phyloP scores from a whole-genome alignment of 108 stramenopile species.

The Skeletonema marinoi region DNA sequence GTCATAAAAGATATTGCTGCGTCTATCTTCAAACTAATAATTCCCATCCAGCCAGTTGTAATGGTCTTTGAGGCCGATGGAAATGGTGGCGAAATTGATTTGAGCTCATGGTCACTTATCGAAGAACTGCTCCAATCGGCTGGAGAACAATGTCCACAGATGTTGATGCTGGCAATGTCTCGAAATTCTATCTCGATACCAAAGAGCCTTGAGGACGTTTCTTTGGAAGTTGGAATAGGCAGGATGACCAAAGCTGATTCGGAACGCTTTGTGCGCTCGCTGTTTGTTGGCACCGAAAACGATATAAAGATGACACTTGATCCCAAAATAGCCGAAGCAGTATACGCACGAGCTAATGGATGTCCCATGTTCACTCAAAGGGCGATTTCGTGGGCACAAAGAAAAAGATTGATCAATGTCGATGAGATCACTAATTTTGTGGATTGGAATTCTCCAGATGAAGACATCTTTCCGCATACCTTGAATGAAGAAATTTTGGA shows the following conservation, averaged over 20 bases:
- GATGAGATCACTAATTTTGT: constrained; percentile 31
- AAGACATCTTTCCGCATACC: constrained; percentile 22
- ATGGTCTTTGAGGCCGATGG: constrained; percentile 41
- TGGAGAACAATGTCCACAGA: constrained; percentile 31
- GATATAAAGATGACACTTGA: constrained; percentile 22
- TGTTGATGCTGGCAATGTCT: constrained; percentile 25
- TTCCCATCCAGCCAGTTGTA: constrained; percentile 42
- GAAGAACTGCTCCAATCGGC: constrained; percentile 33
- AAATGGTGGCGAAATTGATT: constrained; percentile 34
- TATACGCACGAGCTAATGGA: constrained; percentile 30
- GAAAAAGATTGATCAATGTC: constrained; percentile 27
- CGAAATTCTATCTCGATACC: constrained; percentile 20
- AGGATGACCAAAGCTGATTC: constrained; percentile 20
- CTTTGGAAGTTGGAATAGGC: constrained; percentile 10
- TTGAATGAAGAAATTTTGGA: constrained; percentile 33
- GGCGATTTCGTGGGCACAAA: constrained; percentile 31
- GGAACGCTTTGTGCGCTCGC: constrained; percentile 13
- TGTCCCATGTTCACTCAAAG: constrained; percentile 39
- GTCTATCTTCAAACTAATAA: constrained; percentile 35
- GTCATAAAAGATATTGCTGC: constrained; percentile 31
- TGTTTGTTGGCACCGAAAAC: constrained; percentile 16
- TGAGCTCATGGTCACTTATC: constrained; percentile 35
- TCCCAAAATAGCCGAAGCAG: constrained; percentile 10
- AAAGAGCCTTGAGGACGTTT: not conserved
- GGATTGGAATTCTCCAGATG: constrained; percentile 10